Base-by-base conservation (phyloP, 768 basidiomycete genomes). In the Sarcodon aspratus region DNA sequence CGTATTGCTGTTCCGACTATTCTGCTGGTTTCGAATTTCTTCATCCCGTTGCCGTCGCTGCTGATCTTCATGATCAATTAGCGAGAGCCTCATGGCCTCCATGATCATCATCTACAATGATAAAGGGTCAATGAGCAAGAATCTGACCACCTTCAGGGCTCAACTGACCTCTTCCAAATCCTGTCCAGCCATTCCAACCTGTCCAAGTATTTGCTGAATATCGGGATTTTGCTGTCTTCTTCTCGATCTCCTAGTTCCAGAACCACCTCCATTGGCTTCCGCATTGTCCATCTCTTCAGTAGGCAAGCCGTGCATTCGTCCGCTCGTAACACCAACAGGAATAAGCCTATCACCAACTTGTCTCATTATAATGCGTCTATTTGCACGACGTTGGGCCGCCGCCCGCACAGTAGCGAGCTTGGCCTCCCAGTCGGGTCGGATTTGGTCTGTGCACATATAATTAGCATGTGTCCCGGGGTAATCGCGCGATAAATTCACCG, bases 331-430 rank as follows among this genome's bases (percentile, higher is more conserved):
- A 27, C 96, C 96, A 18, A 99, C 90, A 32, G 96, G 96, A 51
- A 99, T 87, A 48, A 99, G 83, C 33, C 94, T 80, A 66, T 98
- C 96, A 48, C 96, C 96, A 33, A 98, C 91, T 65, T 97, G 92
- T 40, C 96, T 82, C 93, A 99, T 98, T 48, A 99, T 86, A 63
- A 98, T 95, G 42, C 96, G 78, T 59, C 96, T 75, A 61, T 95
- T 94, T 8, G 96, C 96, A 27, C 94, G 83, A 51, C 96, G 79
- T n/a, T 90, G 81, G 34, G 92, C 94, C n/a, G 90, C 85, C 33
- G 96, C 95, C 50, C 88, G 85, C 40, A 98, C 91, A 35, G 92
- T 83, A 44, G 90, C 92, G 36, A 98, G 68, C 65, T 98, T 97
- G 38, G 83, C 78, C 69, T 98, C 94, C 96, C 96, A 98, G 63